A percentile compares a stretch with the other conserved stretches of the same genome.
phyloP scores from a whole-genome alignment of 495 filamentous ascomycete genomes.

The Neurospora sp. region DNA sequence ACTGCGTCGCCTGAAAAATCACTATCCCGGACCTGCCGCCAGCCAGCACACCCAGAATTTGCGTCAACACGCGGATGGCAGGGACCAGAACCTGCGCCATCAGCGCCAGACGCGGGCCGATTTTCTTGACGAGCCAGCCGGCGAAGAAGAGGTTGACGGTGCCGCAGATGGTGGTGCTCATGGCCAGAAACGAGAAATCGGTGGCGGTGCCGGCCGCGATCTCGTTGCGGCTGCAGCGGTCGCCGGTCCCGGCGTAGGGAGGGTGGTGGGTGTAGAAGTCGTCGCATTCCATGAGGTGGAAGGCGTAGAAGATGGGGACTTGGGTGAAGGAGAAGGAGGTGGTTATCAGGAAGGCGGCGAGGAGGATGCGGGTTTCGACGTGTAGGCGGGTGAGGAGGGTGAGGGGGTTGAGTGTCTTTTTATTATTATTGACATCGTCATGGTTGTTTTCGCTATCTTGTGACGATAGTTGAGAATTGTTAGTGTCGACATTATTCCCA shows the following conservation, averaged over 20 bases:
- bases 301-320: constrained; percentile 48
- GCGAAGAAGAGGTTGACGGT: constrained; percentile 48
- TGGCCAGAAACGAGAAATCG: constrained; percentile 41
- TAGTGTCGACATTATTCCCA: not conserved
- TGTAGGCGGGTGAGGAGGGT: not conserved
- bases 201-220: constrained; percentile 47
- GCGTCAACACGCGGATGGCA: constrained; percentile 40
- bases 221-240: constrained; percentile 36
- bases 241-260: constrained; percentile 13
- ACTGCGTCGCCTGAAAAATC: constrained; percentile 45
- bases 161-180: constrained; percentile 39
- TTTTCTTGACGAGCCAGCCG: constrained; percentile 45
- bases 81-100: constrained; percentile 41
- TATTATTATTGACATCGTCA: not conserved
- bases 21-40: constrained; percentile 42
- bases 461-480: not conserved
- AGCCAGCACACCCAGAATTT: constrained; percentile 42
- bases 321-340: constrained; percentile 49
- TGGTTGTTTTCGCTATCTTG: not conserved
- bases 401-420: not conserved
- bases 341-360: constrained; percentile 44
- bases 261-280: constrained; percentile 41
- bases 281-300: constrained; percentile 49
- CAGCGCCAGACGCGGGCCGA: constrained; percentile 42
- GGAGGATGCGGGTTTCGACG: constrained; percentile 35